Evolutionary conservation across 2,329 filamentous ascomycete species (phyloP), one percentile per base, ranked within the genome.

Genomic region (Scedosporium aurantiacum): DNA sequence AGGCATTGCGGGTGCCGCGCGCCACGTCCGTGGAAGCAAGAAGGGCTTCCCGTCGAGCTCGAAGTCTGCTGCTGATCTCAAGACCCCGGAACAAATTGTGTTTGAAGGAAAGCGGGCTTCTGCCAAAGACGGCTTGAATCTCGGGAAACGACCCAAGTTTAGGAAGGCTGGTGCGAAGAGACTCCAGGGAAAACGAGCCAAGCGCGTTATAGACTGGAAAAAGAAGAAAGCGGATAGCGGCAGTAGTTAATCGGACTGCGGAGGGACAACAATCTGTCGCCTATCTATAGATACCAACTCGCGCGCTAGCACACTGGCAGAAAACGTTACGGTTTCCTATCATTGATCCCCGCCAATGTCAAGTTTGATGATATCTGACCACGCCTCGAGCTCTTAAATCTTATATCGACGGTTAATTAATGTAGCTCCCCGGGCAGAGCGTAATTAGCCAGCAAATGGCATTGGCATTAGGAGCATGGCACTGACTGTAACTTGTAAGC

Each of bases 51-150:
- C 63, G 63, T 64, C 63, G 18, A 62, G 66, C 32, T 56, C 27
- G 54, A 57, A n/a, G 43, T 28, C 28, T 47, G 63, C 64, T 21
- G 63, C 64, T 50, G 70, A 61, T 4, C 71, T 82, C 65, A 82
- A 83, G 73, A 79, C 81, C 1, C 86, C 87, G 0, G 87, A 91
- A 72, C 78, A 79, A 16, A 83, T 92, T 64, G 82, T 92, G n/a
- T 92, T 93, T 67, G 90, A 95, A 72, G 90, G 90, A 0, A 85
- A 87, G 65, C 81, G 90, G 60, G 90, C 90, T 8, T 89, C 82
- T 61, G 76, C 80, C 37, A 87, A 80, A 62, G 83, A 87, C 63
- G 86, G 82, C 4, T 71, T 83, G 64, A 86, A 80, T 70, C 73
- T 87, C 41, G 80, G 81, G 10, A 83, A 83, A 65, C 82, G 82